Evolutionary conservation across 345 rosid genomes (phyloP), one percentile per base, ranked within the genome.

Genomic region (Gossypium stocksii): DNA sequence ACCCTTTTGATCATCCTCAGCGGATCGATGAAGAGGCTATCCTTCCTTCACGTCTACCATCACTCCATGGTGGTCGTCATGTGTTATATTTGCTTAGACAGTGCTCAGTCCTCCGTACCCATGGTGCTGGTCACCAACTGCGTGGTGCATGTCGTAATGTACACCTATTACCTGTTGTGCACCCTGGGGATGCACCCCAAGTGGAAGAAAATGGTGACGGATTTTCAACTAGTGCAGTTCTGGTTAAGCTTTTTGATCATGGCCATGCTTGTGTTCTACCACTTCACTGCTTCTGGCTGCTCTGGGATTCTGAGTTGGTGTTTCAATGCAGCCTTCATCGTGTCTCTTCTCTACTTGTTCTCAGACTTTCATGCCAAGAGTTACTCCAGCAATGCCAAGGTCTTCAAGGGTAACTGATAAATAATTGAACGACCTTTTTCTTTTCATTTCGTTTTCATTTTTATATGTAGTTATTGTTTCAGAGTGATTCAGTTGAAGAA

Each of bases 1-100:
- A 90, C 95, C 65, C 76, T 90, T 12, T 57, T 88, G 64, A 90
- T 90, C 60, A 72, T 88, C 53, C 19, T 87, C 7, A 76, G 85
- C 38, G 79, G 77, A 14, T 84, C 90, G 34, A 66, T 22, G 75
- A 76, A 74, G 46, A 74, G 94, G 59, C 84, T 88, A 27, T 80
- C 89, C 7, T 88, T 90, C 78, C 95, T 90, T 75, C 95, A 90
- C 80, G 89, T 90, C 1, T 90, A 85, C 85, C 95, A 90, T 81
- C 95, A 90, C 74, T 72, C 92, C 0, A 81, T 85, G 51, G 91
- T 85, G 23, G 76, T 88, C 11, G 70, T 87, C 70, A 88, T 90
- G 92, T 88, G 92, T 63, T 90, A 84, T 75, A 5, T 87, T 16
- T 85, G 86, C 80, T 63, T 90, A 0, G 61, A 68, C 34, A 83